Evolutionary conservation across 202 grass and related monocot species (phyloP).

Genomic region (Cymbopogon flexuosus): DNA sequence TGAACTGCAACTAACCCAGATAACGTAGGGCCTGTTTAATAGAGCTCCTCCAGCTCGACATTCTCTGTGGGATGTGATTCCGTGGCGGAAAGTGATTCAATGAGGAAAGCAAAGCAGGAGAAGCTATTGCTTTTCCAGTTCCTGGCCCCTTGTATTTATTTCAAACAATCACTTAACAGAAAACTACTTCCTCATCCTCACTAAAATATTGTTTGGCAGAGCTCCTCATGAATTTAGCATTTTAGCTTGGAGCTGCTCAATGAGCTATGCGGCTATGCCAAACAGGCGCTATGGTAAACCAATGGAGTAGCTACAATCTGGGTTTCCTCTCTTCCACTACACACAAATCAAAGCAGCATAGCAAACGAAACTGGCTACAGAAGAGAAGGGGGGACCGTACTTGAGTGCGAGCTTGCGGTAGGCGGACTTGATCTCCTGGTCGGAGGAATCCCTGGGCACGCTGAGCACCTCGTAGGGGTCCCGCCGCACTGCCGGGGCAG

Average conservation of each 20-base stretch:
- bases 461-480: conserved; percentile 95
- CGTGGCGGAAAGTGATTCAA: neutral
- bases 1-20: neutral
- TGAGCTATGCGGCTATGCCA: neutral
- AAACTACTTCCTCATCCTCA: neutral
- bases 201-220: neutral
- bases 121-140: neutral
- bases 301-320: neutral
- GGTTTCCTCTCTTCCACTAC: neutral
- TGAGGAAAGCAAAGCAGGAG: neutral
- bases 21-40: neutral
- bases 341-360: neutral
- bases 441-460: conserved; percentile 78
- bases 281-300: neutral
- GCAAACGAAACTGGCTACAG: neutral
- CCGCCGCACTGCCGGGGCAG: conserved; percentile 57
- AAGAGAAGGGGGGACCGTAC: conserved; percentile 18
- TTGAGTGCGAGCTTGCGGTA: conserved; percentile 98
- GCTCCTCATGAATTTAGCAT: neutral
- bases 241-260: neutral
- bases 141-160: neutral
- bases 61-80: neutral
- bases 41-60: neutral
- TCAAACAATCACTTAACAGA: neutral
- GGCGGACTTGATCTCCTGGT: conserved; percentile 96